These are phyloP conservation scores for Allomyces macrogynus DNA, from an alignment of 192 early-diverging fungal genomes.

Conservation along the genomic window DNA sequence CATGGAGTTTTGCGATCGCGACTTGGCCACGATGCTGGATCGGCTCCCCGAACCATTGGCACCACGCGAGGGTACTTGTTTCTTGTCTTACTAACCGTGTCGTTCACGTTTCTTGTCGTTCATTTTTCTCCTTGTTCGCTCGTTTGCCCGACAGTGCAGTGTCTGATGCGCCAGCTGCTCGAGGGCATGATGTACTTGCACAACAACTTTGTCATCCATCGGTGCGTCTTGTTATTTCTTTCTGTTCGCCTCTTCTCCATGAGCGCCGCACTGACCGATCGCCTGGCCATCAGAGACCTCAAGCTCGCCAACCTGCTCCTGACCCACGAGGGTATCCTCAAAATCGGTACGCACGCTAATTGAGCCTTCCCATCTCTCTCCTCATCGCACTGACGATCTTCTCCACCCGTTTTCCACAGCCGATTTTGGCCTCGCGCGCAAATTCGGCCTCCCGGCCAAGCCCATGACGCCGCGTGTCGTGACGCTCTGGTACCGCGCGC, in stretches of 20 bases:
- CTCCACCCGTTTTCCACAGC: constrained; percentile 18
- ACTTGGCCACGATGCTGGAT: constrained; percentile 2
- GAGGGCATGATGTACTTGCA: constrained; percentile 78
- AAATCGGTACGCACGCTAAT: constrained; percentile 35
- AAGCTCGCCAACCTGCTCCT: constrained; percentile 87
- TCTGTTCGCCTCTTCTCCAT: too few relatives aligned
- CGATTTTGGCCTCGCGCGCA: constrained; percentile 76
- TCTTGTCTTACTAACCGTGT: too few relatives aligned
- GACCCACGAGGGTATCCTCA: constrained; percentile 69
- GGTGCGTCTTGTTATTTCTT: constrained; percentile 4
- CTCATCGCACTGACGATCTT: neutral
- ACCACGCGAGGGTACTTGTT: too few relatives aligned
- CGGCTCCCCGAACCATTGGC: neutral
- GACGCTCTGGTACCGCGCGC: constrained; percentile 92
- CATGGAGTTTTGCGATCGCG: constrained; percentile 65
- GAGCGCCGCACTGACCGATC: too few relatives aligned
- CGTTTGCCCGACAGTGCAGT: constrained; percentile 42
- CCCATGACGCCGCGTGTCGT: constrained; percentile 77
- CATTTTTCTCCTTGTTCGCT: neutral
- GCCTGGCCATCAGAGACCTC: constrained; percentile 27
- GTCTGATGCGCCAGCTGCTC: constrained; percentile 69
- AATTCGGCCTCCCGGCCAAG: constrained; percentile 48
- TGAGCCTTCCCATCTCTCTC: constrained; percentile 4
- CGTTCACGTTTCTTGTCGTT: too few relatives aligned
- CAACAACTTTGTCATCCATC: constrained; percentile 61